Conservation (phyloP, 2,329 filamentous ascomycete species). For the Nemania diffusa region DNA sequence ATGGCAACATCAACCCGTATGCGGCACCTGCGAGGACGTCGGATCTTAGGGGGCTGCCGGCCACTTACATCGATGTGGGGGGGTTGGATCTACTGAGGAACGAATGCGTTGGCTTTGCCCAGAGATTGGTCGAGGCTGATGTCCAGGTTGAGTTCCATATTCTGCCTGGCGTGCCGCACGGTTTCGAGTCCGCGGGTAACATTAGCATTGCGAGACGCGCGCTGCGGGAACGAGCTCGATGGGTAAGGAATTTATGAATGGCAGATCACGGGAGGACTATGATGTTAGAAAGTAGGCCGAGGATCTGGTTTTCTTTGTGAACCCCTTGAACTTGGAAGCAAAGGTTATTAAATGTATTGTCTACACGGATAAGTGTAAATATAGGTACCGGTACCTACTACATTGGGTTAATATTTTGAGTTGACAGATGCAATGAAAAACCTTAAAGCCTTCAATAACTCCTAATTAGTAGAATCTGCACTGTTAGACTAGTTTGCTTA, state of each 20-base stretch:
- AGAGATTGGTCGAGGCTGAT: constrained; percentile 8
- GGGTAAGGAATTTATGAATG: constrained; percentile 30
- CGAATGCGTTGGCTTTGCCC: constrained; percentile 18
- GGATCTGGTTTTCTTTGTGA: neutral
- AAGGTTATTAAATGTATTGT: neutral
- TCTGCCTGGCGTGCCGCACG: constrained; percentile 33
- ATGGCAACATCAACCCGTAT: constrained; percentile 40
- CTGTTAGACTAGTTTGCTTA: no score
- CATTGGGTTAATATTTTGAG: no score
- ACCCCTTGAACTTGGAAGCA: neutral
- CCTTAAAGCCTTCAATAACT: no score
- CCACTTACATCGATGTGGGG: constrained; percentile 19
- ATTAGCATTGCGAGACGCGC: constrained; percentile 32
- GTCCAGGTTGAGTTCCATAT: constrained; percentile 25
- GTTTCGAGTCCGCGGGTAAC: constrained; percentile 37
- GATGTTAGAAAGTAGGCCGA: neutral
- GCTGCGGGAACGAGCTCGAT: constrained; percentile 32
- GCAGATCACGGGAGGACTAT: neutral
- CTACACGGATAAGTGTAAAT: no score
- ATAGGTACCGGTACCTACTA: no score
- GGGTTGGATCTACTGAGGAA: constrained; percentile 20
- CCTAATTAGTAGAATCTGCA: no score
- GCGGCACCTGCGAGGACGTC: constrained; percentile 36
- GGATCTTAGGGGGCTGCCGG: constrained; percentile 22
- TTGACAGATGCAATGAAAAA: no score